Evolutionary conservation across 345 rosid species (phyloP), one percentile per base, ranked within the genome.

Genomic region (Hirschfeldia incana): DNA sequence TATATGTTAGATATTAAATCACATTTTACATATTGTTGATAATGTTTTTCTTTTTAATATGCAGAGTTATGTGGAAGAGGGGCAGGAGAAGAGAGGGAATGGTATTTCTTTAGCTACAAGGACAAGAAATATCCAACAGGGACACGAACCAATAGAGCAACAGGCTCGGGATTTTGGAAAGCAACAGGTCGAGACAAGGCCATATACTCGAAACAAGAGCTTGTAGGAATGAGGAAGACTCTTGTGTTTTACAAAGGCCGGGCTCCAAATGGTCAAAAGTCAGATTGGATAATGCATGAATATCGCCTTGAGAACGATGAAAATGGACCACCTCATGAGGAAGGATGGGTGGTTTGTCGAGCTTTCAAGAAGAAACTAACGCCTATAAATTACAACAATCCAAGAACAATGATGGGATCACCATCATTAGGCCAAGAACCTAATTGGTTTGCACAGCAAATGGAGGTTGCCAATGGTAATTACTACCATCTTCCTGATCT

Each of bases 171-270:
- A 9, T 95, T 95, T 69, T 95, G 99, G 99, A 95, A 95, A 85
- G 98, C 99, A 44, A 95, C 99, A 1, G 99, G 99, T 30, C 88
- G 99, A 77, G 99, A 95, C 87, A 95, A 95, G 85, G 88, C 93
- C 55, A 93, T 95, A 51, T 93, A 93, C 78, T 65, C 89, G 0
- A 89, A 90, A 79, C 93, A 90, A 68, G 87, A 89, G 85, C 84
- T 95, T 76, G 88, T 95, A 44, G 99, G 99, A 60, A 91, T 95
- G 99, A 91, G 99, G 74, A 93, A 95, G 82, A 95, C 99, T 58
- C 82, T 95, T 46, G 98, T 95, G 26, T 95, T 91, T 69, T 93
- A 95, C 75, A 86, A 87, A 85, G 99, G 99, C 5, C 85, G 99
- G 49, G 99, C 99, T 28, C 99, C 99, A 0, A 93, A 93, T 80